Evolutionary conservation across 306 rosid genomes (phyloP).

Genomic region (Quercus berberidifolia): DNA sequence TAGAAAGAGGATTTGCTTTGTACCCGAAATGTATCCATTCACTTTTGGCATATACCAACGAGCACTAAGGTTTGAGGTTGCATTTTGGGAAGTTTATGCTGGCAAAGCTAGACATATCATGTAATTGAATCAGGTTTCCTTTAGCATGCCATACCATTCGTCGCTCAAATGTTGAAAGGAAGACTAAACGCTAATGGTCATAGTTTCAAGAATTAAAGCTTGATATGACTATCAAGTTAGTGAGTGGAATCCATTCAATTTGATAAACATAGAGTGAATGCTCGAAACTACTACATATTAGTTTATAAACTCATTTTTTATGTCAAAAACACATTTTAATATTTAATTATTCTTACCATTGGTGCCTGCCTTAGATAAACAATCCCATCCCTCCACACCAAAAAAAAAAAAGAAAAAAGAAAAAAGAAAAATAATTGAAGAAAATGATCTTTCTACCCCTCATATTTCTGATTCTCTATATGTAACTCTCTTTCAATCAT

Average conservation of each 20-base stretch:
- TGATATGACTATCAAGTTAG: background rate
- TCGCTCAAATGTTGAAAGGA: background rate
- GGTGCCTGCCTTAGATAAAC: too few relatives aligned
- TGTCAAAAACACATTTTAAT: too few relatives aligned
- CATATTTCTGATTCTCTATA: too few relatives aligned
- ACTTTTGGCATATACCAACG: background rate
- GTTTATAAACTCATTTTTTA: background rate
- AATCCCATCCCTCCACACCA: too few relatives aligned
- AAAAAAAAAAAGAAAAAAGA: too few relatives aligned
- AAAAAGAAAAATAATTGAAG: too few relatives aligned
- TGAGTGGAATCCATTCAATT: background rate
- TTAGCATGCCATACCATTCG: background rate
- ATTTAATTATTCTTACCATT: too few relatives aligned
- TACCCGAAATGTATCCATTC: background rate
- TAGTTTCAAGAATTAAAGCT: background rate
- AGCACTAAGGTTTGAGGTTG: background rate
- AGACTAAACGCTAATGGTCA: background rate
- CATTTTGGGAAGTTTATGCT: background rate
- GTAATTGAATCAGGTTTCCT: background rate
- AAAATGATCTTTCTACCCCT: too few relatives aligned
- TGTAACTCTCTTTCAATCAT: too few relatives aligned
- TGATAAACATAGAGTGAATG: background rate
- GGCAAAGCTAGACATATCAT: background rate
- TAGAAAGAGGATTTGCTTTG: background rate
- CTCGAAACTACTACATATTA: background rate